phyloP scores from a whole-genome alignment of 1,284 basidiomycete genomes.

The Tilletiopsis washingtonensis region DNA sequence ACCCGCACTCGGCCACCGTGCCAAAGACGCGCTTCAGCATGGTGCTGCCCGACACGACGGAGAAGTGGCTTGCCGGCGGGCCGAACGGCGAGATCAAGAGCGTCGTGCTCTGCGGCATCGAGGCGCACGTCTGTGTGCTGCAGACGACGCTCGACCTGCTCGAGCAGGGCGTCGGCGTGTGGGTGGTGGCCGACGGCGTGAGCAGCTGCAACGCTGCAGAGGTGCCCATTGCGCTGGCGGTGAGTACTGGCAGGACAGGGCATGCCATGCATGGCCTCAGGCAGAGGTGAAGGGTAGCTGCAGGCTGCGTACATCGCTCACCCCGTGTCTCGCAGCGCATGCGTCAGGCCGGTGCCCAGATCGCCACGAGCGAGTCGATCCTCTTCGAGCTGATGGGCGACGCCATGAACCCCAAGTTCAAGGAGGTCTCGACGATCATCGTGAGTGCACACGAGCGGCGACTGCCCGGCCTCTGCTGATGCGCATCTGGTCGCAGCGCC shows the following conservation, averaged over 20 bases:
- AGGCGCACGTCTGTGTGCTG: conserved; percentile 81
- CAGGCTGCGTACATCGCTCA: conserved; percentile 1
- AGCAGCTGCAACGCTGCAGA: conserved; percentile 64
- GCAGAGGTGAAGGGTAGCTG: too few relatives aligned
- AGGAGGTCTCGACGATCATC: conserved; percentile 62
- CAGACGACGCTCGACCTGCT: conserved; percentile 69
- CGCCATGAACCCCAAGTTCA: conserved; percentile 63
- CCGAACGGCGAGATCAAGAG: conserved; percentile 47
- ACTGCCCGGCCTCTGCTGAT: too few relatives aligned
- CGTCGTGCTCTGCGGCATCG: conserved; percentile 72
- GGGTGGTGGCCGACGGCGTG: conserved; percentile 74
- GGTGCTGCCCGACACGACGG: conserved; percentile 60
- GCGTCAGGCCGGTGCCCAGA: conserved; percentile 64
- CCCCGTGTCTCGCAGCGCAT: conserved; percentile 51
- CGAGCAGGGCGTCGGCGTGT: conserved; percentile 55
- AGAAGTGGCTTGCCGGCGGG: neutral
- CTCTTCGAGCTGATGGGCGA: conserved; percentile 59
- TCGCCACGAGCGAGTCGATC: conserved; percentile 73
- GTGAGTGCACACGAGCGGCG: too few relatives aligned
- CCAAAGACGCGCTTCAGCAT: conserved; percentile 76
- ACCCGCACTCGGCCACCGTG: conserved; percentile 57
- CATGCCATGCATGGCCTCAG: conserved; percentile 3
- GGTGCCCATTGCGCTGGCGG: conserved; percentile 50
- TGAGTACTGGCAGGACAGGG: conserved; percentile 60
- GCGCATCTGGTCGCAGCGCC: conserved; percentile 30